Conservation (phyloP, 306 rosid species). For the Prunus salicina region DNA sequence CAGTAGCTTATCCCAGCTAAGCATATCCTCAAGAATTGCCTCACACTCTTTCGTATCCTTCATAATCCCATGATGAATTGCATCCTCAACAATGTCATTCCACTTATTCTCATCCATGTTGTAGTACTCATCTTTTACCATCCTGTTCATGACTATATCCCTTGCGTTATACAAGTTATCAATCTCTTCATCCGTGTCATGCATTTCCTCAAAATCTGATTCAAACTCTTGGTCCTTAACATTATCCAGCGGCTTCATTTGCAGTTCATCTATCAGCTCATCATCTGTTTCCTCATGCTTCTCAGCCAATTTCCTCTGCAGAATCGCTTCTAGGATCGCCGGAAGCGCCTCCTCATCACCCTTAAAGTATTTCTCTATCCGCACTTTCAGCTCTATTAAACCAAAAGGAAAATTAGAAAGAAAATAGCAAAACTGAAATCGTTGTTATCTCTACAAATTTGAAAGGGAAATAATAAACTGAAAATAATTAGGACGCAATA, state of each 20-base stretch:
- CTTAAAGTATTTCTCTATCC: slow-evolving; percentile 60
- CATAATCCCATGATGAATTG: slow-evolving; percentile 27
- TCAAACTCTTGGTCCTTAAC: slow-evolving; percentile 49
- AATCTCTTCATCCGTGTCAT: slow-evolving; percentile 67
- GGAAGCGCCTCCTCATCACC: slow-evolving; percentile 74
- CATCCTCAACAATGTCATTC: slow-evolving; percentile 41
- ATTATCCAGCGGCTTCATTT: slow-evolving; percentile 43
- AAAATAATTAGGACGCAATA: too few relatives aligned
- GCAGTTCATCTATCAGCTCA: slow-evolving; percentile 55
- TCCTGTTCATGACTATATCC: slow-evolving; percentile 45
- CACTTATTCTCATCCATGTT: slow-evolving; percentile 44
- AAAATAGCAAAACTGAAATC: neutral
- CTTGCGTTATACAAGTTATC: slow-evolving; percentile 67
- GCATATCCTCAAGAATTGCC: slow-evolving; percentile 54
- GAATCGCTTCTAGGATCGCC: slow-evolving; percentile 56
- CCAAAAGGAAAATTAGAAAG: neutral
- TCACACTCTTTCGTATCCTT: slow-evolving; percentile 45
- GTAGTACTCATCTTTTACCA: slow-evolving; percentile 44
- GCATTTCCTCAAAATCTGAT: slow-evolving; percentile 49
- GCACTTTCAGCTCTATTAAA: slow-evolving; percentile 53
- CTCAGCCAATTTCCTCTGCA: slow-evolving; percentile 57
- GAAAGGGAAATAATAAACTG: neutral
- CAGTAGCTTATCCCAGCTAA: slow-evolving; percentile 50
- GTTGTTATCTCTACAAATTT: neutral
- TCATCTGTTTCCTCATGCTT: slow-evolving; percentile 85